phyloP scores from a whole-genome alignment of 768 basidiomycete genomes.

The Amanita muscaria region DNA sequence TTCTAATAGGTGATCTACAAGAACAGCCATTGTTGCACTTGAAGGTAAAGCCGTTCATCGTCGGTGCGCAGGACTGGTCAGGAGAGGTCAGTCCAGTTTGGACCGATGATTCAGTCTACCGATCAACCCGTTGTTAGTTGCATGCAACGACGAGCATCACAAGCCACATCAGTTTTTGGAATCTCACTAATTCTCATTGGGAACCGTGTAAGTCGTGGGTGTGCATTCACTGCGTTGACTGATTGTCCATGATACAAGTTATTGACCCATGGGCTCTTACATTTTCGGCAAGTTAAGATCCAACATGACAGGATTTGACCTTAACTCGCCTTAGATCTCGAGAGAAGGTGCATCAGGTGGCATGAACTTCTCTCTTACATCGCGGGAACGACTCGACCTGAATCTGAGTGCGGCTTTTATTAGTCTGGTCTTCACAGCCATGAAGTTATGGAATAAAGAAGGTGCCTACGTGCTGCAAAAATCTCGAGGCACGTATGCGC shows the following conservation, averaged over 20 bases:
- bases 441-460: constrained; percentile 69
- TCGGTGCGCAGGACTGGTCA: constrained; percentile 90
- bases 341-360: constrained; percentile 44
- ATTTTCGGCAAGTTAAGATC: constrained; percentile 38
- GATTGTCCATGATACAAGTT: constrained; percentile 36
- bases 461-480: constrained; percentile 63
- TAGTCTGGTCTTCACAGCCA: constrained; percentile 69
- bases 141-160: constrained; percentile 77
- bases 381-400: constrained; percentile 79
- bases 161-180: constrained; percentile 90
- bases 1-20: constrained; percentile 90
- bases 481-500: constrained; percentile 82
- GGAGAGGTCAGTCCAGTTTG: constrained; percentile 50
- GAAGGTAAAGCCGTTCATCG: constrained; percentile 73
- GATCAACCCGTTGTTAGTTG: constrained; percentile 39
- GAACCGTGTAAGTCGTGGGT: constrained; percentile 63
- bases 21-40: constrained; percentile 93
- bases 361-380: constrained; percentile 52
- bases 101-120: background rate
- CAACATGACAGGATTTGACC: background rate
- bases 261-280: constrained; percentile 96
- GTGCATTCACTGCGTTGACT: background rate
- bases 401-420: constrained; percentile 89
- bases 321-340: constrained; percentile 31
- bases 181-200: constrained; percentile 96